phyloP scores from a whole-genome alignment of 805 yeast genomes.

The Wickerhamomyces hampshirensis region DNA sequence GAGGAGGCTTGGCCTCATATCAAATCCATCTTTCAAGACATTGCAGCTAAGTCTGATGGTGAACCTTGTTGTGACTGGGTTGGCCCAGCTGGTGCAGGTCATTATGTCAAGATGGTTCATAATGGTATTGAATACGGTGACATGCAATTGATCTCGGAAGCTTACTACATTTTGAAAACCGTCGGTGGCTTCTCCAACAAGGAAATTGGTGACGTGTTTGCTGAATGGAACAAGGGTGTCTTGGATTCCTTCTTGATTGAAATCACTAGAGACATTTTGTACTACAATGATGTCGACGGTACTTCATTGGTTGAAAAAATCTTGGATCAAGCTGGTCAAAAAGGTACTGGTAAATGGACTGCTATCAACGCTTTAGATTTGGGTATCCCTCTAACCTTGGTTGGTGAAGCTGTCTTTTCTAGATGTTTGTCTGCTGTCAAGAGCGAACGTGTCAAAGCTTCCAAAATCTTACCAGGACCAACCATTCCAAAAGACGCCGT shows the following conservation, averaged over 20 bases:
- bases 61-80: slow-evolving; percentile 99
- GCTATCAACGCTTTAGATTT: slow-evolving; percentile 96
- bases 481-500: slow-evolving; percentile 52
- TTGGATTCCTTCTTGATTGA: slow-evolving; percentile 95
- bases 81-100: slow-evolving; percentile 99
- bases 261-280: slow-evolving; percentile 92
- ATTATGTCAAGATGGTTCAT: slow-evolving; percentile 99
- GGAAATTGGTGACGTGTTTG: slow-evolving; percentile 91
- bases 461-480: slow-evolving; percentile 79
- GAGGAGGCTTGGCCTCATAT: slow-evolving; percentile 98
- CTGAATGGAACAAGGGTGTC: slow-evolving; percentile 95
- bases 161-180: slow-evolving; percentile 93
- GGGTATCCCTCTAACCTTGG: slow-evolving; percentile 97
- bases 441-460: slow-evolving; percentile 84
- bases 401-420: slow-evolving; percentile 97
- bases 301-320: slow-evolving; percentile 94
- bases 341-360: slow-evolving; percentile 99
- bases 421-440: slow-evolving; percentile 94
- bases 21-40: slow-evolving; percentile 92
- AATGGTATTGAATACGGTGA: slow-evolving; percentile 99
- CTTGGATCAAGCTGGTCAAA: slow-evolving; percentile 96
- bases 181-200: slow-evolving; percentile 84
- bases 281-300: slow-evolving; percentile 85
- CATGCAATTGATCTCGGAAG: slow-evolving; percentile 98
- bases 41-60: slow-evolving; percentile 94